Conservation (phyloP, 345 rosid species). For the Iberis pinnata region DNA sequence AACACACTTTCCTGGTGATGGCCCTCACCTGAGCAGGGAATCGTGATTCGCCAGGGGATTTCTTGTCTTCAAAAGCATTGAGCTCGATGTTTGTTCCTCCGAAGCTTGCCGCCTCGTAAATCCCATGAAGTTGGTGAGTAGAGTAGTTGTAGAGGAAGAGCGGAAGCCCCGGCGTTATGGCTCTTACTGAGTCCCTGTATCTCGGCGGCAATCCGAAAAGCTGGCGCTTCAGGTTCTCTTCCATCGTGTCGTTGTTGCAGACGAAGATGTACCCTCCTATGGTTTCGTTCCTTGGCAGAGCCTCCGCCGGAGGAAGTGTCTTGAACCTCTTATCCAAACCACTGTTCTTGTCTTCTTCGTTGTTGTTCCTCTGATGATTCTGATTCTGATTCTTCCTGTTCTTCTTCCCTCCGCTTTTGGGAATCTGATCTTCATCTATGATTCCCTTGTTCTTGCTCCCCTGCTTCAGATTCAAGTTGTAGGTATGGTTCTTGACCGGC, state of each 20-base stretch:
- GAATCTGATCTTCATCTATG: slow-evolving; percentile 39
- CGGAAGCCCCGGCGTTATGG: slow-evolving; percentile 96
- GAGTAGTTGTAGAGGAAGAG: slow-evolving; percentile 97
- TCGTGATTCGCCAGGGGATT: slow-evolving; percentile 81
- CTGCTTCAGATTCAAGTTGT: slow-evolving; percentile 31
- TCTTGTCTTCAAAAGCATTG: slow-evolving; percentile 92
- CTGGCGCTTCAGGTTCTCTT: slow-evolving; percentile 80
- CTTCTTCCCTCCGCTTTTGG: slow-evolving; percentile 35
- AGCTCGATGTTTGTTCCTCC: slow-evolving; percentile 98
- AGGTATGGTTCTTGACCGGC: slow-evolving; percentile 14
- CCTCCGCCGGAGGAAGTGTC: slow-evolving; percentile 88
- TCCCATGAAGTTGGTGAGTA: slow-evolving; percentile 95
- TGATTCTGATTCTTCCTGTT: slow-evolving; percentile 40
- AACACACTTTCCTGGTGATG: slow-evolving; percentile 68
- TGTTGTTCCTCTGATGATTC: slow-evolving; percentile 19
- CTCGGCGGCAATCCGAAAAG: slow-evolving; percentile 96
- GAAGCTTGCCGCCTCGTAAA: slow-evolving; percentile 93
- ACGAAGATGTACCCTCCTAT: slow-evolving; percentile 96
- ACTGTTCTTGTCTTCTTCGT: slow-evolving; percentile 36
- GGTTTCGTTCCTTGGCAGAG: slow-evolving; percentile 83
- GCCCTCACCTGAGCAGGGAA: slow-evolving; percentile 98
- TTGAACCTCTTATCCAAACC: slow-evolving; percentile 80
- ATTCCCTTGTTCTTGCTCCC: slow-evolving; percentile 44
- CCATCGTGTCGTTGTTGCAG: slow-evolving; percentile 99
- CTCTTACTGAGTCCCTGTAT: slow-evolving; percentile 88